These are phyloP conservation scores for Camellia lanceoleosa DNA, from an alignment of 148 eudicot genomes.

Conservation along the genomic window DNA sequence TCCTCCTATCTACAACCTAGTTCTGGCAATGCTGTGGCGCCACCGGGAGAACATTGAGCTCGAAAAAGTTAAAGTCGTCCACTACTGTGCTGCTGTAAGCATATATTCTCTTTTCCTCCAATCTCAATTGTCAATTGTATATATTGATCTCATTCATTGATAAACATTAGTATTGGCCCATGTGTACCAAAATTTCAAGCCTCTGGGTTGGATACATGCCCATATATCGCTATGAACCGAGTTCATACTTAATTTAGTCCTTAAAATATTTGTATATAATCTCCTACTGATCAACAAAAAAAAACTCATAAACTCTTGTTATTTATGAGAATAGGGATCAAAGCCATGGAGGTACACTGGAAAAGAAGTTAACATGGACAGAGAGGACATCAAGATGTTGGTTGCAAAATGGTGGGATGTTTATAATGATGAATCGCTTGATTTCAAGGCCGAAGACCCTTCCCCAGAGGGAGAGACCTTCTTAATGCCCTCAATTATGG, in stretches of 20 bases:
- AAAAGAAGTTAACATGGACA: slow-evolving; percentile 36
- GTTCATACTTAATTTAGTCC: too few relatives aligned
- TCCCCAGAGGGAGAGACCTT: slow-evolving; percentile 19
- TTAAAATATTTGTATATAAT: too few relatives aligned
- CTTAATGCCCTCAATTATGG: slow-evolving; percentile 25
- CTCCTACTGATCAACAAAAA: too few relatives aligned
- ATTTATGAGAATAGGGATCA: slow-evolving; percentile 24
- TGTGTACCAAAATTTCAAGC: too few relatives aligned
- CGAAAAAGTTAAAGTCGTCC: slow-evolving; percentile 38
- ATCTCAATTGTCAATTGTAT: too few relatives aligned
- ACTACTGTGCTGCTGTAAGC: slow-evolving; percentile 47
- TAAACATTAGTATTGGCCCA: too few relatives aligned
- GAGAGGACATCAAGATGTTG: slow-evolving; percentile 36
- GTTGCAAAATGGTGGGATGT: slow-evolving; percentile 43
- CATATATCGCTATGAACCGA: too few relatives aligned
- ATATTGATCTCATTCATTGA: too few relatives aligned
- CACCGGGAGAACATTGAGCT: slow-evolving; percentile 38
- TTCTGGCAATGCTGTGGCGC: slow-evolving; percentile 45
- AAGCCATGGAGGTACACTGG: slow-evolving; percentile 46
- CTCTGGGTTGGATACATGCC: too few relatives aligned
- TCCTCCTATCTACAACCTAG: slow-evolving; percentile 34
- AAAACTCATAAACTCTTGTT: too few relatives aligned
- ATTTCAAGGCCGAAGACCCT: slow-evolving; percentile 21
- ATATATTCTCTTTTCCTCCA: not conserved
- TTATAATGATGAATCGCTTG: slow-evolving; percentile 28